phyloP scores from a whole-genome alignment of 2,329 filamentous ascomycete species.

The Cladosporium sp. region DNA sequence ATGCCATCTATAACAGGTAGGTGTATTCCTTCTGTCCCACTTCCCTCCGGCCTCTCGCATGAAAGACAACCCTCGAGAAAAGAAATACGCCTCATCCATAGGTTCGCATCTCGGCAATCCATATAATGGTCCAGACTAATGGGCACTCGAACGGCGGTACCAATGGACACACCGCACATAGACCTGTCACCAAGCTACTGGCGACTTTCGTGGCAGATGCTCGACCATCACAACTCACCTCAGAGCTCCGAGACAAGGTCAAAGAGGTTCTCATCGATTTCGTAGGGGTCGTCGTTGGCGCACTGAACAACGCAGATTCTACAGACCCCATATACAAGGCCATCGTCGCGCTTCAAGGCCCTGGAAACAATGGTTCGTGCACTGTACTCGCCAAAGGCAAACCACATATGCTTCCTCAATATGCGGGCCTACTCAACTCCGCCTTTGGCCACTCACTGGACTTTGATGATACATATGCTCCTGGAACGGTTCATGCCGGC shows the following conservation, averaged over 20 bases:
- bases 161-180: constrained; percentile 14
- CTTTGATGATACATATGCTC: constrained; percentile 49
- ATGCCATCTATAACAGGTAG: background rate
- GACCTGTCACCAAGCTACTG: constrained; percentile 28
- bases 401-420: constrained; percentile 39
- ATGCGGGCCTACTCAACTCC: constrained; percentile 45
- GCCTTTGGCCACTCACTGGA: constrained; percentile 47
- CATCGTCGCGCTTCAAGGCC: constrained; percentile 30
- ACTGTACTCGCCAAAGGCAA: constrained; percentile 40
- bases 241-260: constrained; percentile 27
- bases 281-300: constrained; percentile 32
- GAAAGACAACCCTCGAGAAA: background rate
- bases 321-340: constrained; percentile 30
- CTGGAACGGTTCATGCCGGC: constrained; percentile 45
- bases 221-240: constrained; percentile 23
- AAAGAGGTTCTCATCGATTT: constrained; percentile 37
- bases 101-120: background rate
- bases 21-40: background rate
- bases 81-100: background rate
- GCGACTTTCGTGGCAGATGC: constrained; percentile 30
- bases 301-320: constrained; percentile 29
- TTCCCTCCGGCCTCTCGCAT: background rate
- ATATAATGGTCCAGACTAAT: constrained; percentile 6
- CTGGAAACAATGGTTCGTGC: constrained; percentile 26
- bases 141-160: background rate